Base-by-base conservation (phyloP, 2,329 filamentous ascomycete species). In the Arthrobotrys pseudoclavata region DNA sequence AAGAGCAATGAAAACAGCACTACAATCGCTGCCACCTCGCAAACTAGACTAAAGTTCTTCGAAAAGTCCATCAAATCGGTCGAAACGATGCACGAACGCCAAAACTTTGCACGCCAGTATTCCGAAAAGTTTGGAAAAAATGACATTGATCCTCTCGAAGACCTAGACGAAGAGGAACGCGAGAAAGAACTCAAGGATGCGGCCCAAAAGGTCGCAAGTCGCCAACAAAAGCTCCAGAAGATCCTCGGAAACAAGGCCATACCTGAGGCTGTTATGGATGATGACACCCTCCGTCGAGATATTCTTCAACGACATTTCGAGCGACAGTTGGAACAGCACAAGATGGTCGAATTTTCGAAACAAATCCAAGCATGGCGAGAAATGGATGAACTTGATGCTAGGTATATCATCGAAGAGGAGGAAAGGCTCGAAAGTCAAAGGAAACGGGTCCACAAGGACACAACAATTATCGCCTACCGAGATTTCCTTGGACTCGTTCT, bases 191-290 rank as follows among this genome's bases (percentile, higher is more conserved):
- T 57, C 18, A 10, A 52, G 13, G 42, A 60, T n/a, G 55, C 55
- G 10, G 9, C 31, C 12, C 9, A 26, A 5, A 29, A n/a, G 18
- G 12, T 47, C 20, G 37, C 22, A 20, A 48, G 31, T 9, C 64
- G 72, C 29, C 20, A 47, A 20, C 3, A 26, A 29, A 76, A 64
- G 7, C 66, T 70, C 0, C 34, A 34, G 20, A 63, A 66, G 26
- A 29, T 76, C 29, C 60, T 76, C 10, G 72, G 72, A 5, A 5
- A 13, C 5, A 29, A 34, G 5, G 60, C 60, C 20, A 10, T 53
- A 10, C 40, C 37, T 6, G 40, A 20, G 1, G 52, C 55, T 34
- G 9, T 45, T n/a, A 26, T 42, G 34, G 12, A 42, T 20, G 55
- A 60, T 3, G 18, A 40, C 3, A 18, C n/a, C 20, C 4, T 60